These are phyloP conservation scores for Boletus reticuloceps DNA, from an alignment of 768 basidiomycete species.

Conservation along the genomic window DNA sequence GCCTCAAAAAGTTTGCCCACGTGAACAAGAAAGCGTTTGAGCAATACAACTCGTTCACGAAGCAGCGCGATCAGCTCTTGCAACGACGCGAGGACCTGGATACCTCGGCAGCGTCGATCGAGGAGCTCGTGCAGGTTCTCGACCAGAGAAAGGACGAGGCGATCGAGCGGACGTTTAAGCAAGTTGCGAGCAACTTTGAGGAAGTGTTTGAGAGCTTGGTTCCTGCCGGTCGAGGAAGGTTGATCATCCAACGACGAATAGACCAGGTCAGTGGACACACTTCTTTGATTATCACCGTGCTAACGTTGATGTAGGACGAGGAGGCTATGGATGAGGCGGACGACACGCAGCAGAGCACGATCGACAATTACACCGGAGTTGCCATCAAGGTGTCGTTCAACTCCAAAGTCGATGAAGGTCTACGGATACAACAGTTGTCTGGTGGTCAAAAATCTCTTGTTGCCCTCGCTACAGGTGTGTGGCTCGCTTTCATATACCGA, in stretches of 20 bases:
- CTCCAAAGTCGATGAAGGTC: slow-evolving; percentile 94
- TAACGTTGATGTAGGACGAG: slow-evolving; percentile 51
- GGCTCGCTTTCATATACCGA: not conserved
- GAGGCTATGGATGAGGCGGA: slow-evolving; percentile 66
- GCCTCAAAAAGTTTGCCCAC: slow-evolving; percentile 93
- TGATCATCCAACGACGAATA: slow-evolving; percentile 91
- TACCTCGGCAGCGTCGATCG: slow-evolving; percentile 83
- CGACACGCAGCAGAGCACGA: slow-evolving; percentile 67
- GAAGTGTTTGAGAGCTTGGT: slow-evolving; percentile 97
- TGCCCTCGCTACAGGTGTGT: slow-evolving; percentile 83
- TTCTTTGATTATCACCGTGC: not conserved
- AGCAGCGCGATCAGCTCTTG: slow-evolving; percentile 89
- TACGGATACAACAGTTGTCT: slow-evolving; percentile 94
- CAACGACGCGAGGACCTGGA: slow-evolving; percentile 90
- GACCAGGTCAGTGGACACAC: slow-evolving; percentile 56
- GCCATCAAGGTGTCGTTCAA: slow-evolving; percentile 99
- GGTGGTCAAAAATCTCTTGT: slow-evolving; percentile 98
- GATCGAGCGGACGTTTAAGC: slow-evolving; percentile 97
- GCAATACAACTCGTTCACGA: slow-evolving; percentile 97
- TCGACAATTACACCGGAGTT: slow-evolving; percentile 96
- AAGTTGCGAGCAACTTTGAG: slow-evolving; percentile 95
- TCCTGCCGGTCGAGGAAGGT: slow-evolving; percentile 83
- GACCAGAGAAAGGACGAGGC: slow-evolving; percentile 99
- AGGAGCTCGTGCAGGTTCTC: slow-evolving; percentile 88
- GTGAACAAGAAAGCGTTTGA: slow-evolving; percentile 99